Conservation (phyloP, 768 basidiomycete genomes). For the Phallus indusiatus region DNA sequence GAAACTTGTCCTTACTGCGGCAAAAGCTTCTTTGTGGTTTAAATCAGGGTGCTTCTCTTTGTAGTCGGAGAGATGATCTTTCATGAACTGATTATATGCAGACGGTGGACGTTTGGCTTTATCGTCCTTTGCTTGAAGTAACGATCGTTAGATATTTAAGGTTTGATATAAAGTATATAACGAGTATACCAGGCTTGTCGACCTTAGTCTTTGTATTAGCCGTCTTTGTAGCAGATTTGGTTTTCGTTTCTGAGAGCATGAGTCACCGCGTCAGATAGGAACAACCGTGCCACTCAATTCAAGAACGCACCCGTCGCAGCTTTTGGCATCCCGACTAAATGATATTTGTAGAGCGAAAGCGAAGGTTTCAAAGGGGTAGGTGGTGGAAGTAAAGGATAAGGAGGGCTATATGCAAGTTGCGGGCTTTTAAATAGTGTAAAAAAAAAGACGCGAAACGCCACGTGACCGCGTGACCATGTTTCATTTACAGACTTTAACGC, state of each 20-base stretch:
- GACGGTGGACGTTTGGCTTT: conserved; percentile 50
- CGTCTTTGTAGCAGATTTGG: conserved; percentile 47
- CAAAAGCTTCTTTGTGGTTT: conserved; percentile 47
- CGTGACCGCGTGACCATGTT: conserved; percentile 3
- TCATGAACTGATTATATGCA: conserved; percentile 51
- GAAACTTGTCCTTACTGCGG: conserved; percentile 22
- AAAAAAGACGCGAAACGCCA: neutral
- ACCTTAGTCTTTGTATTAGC: conserved; percentile 35
- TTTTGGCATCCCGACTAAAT: conserved; percentile 34
- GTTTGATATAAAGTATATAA: neutral
- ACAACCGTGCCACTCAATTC: neutral
- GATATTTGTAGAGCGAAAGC: neutral
- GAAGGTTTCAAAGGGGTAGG: conserved; percentile 5
- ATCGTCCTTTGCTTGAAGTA: conserved; percentile 26
- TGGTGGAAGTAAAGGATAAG: conserved; percentile 14
- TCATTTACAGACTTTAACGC: neutral
- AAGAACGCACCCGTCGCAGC: conserved; percentile 35
- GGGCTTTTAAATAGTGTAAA: neutral
- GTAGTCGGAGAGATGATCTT: conserved; percentile 48
- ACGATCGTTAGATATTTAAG: neutral
- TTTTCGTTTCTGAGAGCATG: conserved; percentile 33
- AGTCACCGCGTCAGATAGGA: neutral
- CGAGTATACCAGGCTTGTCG: conserved; percentile 26
- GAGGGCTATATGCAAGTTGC: conserved; percentile 7
- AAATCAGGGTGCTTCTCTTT: conserved; percentile 41